Conservation (phyloP, 148 eudicot genomes). For the Fagopyrum homotropicum region DNA sequence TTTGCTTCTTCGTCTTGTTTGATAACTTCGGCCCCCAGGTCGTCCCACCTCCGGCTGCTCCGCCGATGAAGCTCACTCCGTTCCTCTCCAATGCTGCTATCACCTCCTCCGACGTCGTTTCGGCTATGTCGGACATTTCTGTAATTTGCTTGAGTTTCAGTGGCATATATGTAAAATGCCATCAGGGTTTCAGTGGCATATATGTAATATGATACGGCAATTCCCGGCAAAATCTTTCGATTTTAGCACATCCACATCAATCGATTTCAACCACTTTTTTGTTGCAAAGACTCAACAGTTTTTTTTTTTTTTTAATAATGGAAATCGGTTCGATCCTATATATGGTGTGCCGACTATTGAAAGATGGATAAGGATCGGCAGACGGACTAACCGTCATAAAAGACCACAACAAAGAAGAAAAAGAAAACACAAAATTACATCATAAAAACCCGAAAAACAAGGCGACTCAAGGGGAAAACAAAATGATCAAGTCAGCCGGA, state of each 20-base stretch:
- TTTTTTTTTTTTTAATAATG: too few relatives aligned
- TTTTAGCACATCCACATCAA: background rate
- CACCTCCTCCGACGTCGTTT: slow-evolving; percentile 50
- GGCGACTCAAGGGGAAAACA: too few relatives aligned
- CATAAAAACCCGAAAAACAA: too few relatives aligned
- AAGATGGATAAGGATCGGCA: too few relatives aligned
- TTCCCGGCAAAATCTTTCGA: background rate
- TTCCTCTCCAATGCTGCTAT: slow-evolving; percentile 63
- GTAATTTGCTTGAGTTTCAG: background rate
- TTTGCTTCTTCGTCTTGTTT: slow-evolving; percentile 40
- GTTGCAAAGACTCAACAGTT: background rate
- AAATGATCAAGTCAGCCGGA: too few relatives aligned
- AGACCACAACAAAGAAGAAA: too few relatives aligned
- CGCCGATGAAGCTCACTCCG: slow-evolving; percentile 51
- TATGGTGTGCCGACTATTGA: too few relatives aligned
- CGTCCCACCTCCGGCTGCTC: slow-evolving; percentile 16
- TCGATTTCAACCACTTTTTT: background rate
- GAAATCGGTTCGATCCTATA: too few relatives aligned
- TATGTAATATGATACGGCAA: background rate
- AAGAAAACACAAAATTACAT: too few relatives aligned
- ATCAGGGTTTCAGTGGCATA: background rate
- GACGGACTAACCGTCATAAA: too few relatives aligned
- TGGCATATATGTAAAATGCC: background rate
- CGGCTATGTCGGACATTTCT: slow-evolving; percentile 29
- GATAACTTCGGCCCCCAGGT: slow-evolving; percentile 12